Percentiles rank a stretch among this genome's conserved stretches.
Conservation (phyloP, 73 alveolate species). For the Tetrahymena thermophila region DNA sequence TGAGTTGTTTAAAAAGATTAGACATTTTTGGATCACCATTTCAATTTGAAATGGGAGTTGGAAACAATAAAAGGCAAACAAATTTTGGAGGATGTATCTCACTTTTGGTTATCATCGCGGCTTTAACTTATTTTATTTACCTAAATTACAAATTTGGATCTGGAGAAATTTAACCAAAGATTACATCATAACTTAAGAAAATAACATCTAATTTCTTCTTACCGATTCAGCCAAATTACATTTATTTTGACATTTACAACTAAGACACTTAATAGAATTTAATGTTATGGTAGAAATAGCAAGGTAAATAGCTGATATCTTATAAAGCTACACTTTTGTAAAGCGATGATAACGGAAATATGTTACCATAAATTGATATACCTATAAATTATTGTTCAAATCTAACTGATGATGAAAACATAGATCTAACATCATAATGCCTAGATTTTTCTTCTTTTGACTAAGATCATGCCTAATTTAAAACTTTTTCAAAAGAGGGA, state of each 20-base stretch:
- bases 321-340: neutral
- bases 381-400: neutral
- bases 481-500: neutral
- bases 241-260: neutral
- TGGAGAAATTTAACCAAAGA: neutral
- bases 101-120: neutral
- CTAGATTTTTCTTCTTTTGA: neutral
- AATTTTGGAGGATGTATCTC: neutral
- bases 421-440: neutral
- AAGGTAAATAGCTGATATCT: neutral
- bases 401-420: neutral
- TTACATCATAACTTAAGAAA: neutral
- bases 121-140: neutral
- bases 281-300: neutral
- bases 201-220: neutral
- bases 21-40: neutral
- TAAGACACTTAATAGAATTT: neutral
- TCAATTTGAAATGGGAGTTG: neutral
- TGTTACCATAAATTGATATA: neutral
- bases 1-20: neutral
- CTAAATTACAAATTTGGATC: neutral
- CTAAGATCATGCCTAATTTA: neutral
- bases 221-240: neutral
- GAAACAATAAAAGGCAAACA: neutral
- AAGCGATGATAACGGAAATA: neutral